Evolutionary conservation across 2,329 filamentous ascomycete genomes (phyloP), one percentile per base, ranked within the genome.

Genomic region (Xylaria sp.): DNA sequence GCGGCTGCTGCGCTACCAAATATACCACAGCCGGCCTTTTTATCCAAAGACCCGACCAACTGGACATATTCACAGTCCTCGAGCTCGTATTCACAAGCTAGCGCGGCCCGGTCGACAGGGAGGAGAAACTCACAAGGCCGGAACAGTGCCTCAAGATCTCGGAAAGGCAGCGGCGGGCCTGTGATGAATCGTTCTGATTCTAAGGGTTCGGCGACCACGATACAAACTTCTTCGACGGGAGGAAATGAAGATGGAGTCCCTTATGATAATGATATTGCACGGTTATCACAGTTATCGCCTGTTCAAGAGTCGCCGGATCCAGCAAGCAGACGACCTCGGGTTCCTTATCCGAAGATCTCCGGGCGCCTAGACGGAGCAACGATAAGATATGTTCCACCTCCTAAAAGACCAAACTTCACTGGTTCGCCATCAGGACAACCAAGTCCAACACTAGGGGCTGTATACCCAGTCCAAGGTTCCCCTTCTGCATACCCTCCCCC

Each of bases 271-370:
- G 73, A 77, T 39, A 59, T 77, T 68, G 62, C 76, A 70, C 65
- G 71, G 39, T 63, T 77, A 18, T 77, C 78, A 1, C 81, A 79
- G 54, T 79, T 87, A 4, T 85, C 86, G 0, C 86, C 85, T 1
- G 85, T 88, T 6, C 78, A 78, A 13, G 85, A 88, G 73, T 85
- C 84, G 0, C 84, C 84, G 2, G 76, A 76, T 15, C 77, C 79
- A 8, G 72, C 63, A 51, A 73, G 74, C 41, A 75, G 79, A 25
- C 77, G 76, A 18, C 79, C 81, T 41, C 79, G 79, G 15, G 79
- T 79, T 32, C 74, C 64, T 10, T 79, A 80, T 52, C 76, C 78
- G 9, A 76, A 73, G 37, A 73, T 77, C 18, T 69, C 74, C n/a
- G 76, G 75, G 44, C 74, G 75, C 9, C 56, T 76, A 28, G 73